phyloP scores from a whole-genome alignment of 2,329 filamentous ascomycete genomes.

The Ceratocystis variospora region DNA sequence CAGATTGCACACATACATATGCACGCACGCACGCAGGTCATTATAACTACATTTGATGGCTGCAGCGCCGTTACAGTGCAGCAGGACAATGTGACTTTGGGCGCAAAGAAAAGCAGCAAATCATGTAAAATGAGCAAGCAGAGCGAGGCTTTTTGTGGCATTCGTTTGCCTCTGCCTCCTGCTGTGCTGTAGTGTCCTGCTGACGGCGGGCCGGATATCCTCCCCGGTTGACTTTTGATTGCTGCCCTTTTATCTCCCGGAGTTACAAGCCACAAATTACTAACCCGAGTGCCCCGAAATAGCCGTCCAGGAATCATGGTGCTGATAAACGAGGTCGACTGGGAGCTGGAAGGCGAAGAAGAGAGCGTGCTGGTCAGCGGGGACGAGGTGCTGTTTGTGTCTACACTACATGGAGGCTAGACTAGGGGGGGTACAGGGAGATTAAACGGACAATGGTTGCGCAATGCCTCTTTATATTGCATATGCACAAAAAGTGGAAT shows the following conservation, averaged over 20 bases:
- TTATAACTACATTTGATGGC: not conserved
- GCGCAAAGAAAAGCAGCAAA: not conserved
- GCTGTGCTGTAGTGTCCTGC: not conserved
- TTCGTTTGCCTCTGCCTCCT: not conserved
- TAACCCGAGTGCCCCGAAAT: slow-evolving; percentile 22
- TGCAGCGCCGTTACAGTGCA: not conserved
- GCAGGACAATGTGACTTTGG: not conserved
- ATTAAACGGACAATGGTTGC: too few relatives aligned
- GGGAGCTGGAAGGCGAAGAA: slow-evolving; percentile 94
- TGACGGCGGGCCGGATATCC: not conserved
- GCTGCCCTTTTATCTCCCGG: not conserved
- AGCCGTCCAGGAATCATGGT: slow-evolving; percentile 93
- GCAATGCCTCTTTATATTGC: too few relatives aligned
- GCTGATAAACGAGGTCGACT: slow-evolving; percentile 93
- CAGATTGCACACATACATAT: not conserved
- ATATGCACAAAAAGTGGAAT: too few relatives aligned
- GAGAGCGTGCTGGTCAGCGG: slow-evolving; percentile 66
- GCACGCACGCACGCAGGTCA: not conserved
- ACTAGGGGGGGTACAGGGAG: not conserved
- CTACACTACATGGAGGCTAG: slow-evolving; percentile 85
- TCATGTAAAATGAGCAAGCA: not conserved
- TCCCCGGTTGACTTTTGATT: not conserved
- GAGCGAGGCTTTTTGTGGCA: not conserved
- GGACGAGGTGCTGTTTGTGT: slow-evolving; percentile 91
- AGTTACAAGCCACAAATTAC: slow-evolving; percentile 16